phyloP scores from a whole-genome alignment of 108 stramenopile genomes.

The Nannochloropsis granulata region DNA sequence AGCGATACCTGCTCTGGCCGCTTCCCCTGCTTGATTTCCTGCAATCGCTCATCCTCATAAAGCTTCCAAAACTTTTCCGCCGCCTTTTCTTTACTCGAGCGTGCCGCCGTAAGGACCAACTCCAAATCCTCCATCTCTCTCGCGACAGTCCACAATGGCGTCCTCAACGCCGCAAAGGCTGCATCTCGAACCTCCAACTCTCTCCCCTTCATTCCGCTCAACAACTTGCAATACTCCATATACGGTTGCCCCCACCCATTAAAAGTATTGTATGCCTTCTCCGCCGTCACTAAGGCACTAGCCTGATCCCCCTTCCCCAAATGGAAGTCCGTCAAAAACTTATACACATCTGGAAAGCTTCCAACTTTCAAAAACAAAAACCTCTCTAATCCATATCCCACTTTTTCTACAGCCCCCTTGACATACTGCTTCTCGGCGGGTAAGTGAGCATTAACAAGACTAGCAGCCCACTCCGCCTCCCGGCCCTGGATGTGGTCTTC shows the following conservation, averaged over 20 bases:
- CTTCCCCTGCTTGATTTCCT: neutral
- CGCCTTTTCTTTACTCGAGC: neutral
- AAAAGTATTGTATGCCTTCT: neutral
- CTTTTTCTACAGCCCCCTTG: neutral
- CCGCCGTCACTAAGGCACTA: neutral
- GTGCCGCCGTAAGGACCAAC: neutral
- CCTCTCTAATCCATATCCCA: neutral
- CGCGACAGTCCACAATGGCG: neutral
- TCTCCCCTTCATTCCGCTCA: neutral
- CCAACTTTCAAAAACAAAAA: neutral
- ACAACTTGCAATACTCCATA: neutral
- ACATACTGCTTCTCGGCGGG: neutral
- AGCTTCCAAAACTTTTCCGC: neutral
- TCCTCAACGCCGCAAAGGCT: neutral
- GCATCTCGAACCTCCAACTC: neutral
- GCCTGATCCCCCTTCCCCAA: neutral
- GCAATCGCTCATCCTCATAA: neutral
- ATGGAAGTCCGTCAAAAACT: neutral
- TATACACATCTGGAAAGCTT: neutral
- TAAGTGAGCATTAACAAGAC: neutral
- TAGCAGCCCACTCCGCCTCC: neutral
- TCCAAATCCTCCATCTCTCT: neutral
- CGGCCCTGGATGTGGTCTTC: neutral
- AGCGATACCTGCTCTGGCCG: neutral
- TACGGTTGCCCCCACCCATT: neutral